Evolutionary conservation across 257 asterid genomes (phyloP), one percentile per base, ranked within the genome.

Genomic region (Lithospermum erythrorhizon): DNA sequence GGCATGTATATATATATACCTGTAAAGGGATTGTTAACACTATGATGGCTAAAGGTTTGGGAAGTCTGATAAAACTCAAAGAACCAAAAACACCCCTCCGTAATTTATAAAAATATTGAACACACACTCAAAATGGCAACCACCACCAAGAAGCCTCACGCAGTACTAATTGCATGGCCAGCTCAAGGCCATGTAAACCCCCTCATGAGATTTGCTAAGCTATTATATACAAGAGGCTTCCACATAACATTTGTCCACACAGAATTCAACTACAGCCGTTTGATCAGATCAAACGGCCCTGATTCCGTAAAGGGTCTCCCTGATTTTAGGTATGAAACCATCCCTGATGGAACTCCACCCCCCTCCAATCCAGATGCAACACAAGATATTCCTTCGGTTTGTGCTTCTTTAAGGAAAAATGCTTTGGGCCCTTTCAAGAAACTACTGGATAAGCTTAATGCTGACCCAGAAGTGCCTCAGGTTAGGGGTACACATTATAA

Each of bases 101-200:
- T n/a, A n/a, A n/a, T n/a, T n/a, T n/a, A n/a, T n/a, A n/a, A n/a
- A 27, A 27, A 27, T 2, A 27, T 27, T 27, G 6, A 3, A 45
- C 3, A 16, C 18, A 49, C 20, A 49, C 20, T 3, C 21, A 23
- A 21, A 25, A 5, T 18, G 59, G 48, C 49, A 60, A 20, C 54
- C 25, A 78, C 2, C 17, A 51, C 61, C 37, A 78, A 73, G 81
- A 72, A 82, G 79, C 79, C 87, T 47, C 94, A 85, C 29, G 90
- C 86, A 6, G 75, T 80, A 0, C 27, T 78, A 4, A 75, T 85
- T 55, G 90, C 95, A 24, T 85, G 77, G 24, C 95, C 95, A 5
- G 90, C 90, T 5, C 94, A 85, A 45, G 94, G 94, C 21, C 90
- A 82, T 69, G 81, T 85, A 4, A 75, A 75, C 76, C 94, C 29